These are phyloP conservation scores for Termitomyces sp. DNA, from an alignment of 768 basidiomycete genomes.

Conservation along the genomic window DNA sequence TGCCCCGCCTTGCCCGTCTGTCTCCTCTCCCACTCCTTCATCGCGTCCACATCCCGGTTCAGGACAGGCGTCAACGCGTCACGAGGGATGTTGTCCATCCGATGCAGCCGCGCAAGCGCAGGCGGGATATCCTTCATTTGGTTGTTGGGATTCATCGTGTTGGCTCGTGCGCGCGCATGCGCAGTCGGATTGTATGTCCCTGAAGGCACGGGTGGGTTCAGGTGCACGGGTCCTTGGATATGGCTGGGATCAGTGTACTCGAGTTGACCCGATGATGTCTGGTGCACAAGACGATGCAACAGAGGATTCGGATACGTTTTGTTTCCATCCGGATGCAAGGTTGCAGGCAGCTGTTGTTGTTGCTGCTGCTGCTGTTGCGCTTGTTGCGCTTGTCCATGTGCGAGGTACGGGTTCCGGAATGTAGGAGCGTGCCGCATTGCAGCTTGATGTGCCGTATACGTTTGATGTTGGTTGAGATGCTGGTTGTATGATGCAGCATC, in stretches of 20 bases:
- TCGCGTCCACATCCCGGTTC: constrained; percentile 84
- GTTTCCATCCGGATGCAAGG: constrained; percentile 30
- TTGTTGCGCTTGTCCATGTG: constrained; percentile 39
- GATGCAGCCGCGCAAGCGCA: constrained; percentile 83
- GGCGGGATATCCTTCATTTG: constrained; percentile 92
- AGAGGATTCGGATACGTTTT: constrained; percentile 14
- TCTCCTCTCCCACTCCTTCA: constrained; percentile 93
- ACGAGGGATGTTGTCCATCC: constrained; percentile 86
- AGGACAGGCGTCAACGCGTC: constrained; percentile 91
- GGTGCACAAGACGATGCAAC: constrained; percentile 40
- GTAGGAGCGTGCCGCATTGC: constrained; percentile 69
- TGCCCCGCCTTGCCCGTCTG: constrained; percentile 70
- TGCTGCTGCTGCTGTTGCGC: constrained; percentile 32
- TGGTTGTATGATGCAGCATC: constrained; percentile 95
- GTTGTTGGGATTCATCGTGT: constrained; percentile 90
- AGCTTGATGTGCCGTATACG: constrained; percentile 83
- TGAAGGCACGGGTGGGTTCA: constrained; percentile 55
- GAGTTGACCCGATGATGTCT: constrained; percentile 49
- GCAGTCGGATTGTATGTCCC: constrained; percentile 68
- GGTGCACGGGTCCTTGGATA: constrained; percentile 31
- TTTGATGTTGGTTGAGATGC: constrained; percentile 92
- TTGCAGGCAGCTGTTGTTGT: constrained; percentile 29
- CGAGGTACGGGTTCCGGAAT: constrained; percentile 81
- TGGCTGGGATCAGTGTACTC: constrained; percentile 33
- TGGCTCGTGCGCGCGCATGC: constrained; percentile 73